A percentile compares a stretch with the other conserved stretches of the same genome.
These are phyloP conservation scores for Trichoderma atrobrunneum DNA, from an alignment of 2,329 filamentous ascomycete genomes.

Conservation along the genomic window DNA sequence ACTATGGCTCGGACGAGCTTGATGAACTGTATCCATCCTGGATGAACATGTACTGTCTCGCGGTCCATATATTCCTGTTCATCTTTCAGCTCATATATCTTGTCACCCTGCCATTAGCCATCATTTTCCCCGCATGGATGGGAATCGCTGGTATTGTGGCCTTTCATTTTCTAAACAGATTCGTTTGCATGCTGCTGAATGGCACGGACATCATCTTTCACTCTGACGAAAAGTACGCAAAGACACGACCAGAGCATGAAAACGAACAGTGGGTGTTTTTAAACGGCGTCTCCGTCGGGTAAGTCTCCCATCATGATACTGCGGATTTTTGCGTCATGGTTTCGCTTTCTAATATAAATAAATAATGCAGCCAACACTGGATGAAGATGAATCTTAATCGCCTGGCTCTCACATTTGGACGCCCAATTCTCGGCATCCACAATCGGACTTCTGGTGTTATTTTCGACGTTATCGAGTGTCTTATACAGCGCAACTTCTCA, in stretches of 20 bases:
- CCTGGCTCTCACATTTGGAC: slow-evolving; percentile 67
- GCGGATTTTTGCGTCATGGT: background rate
- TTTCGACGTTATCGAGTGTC: slow-evolving; percentile 74
- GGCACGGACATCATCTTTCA: slow-evolving; percentile 47
- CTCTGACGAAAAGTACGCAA: slow-evolving; percentile 53
- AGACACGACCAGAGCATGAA: slow-evolving; percentile 47
- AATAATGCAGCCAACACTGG: slow-evolving; percentile 56
- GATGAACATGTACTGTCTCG: slow-evolving; percentile 56
- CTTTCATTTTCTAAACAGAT: slow-evolving; percentile 50
- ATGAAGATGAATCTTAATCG: slow-evolving; percentile 68
- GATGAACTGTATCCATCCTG: slow-evolving; percentile 62
- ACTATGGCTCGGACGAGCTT: slow-evolving; percentile 51
- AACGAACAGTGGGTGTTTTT: slow-evolving; percentile 78
- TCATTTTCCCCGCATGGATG: slow-evolving; percentile 50
- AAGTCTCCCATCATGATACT: slow-evolving; percentile 27
- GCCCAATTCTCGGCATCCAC: slow-evolving; percentile 69
- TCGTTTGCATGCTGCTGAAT: slow-evolving; percentile 51
- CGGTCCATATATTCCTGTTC: slow-evolving; percentile 56
- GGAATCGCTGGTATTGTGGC: slow-evolving; percentile 38
- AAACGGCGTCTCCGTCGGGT: slow-evolving; percentile 68
- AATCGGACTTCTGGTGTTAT: slow-evolving; percentile 72
- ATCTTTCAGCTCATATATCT: slow-evolving; percentile 61
- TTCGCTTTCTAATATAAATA: background rate
- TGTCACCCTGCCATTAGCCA: slow-evolving; percentile 51
- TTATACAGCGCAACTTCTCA: slow-evolving; percentile 71